phyloP scores from a whole-genome alignment of 176 grass and related monocot species.

The Eremochloa ophiuroides region DNA sequence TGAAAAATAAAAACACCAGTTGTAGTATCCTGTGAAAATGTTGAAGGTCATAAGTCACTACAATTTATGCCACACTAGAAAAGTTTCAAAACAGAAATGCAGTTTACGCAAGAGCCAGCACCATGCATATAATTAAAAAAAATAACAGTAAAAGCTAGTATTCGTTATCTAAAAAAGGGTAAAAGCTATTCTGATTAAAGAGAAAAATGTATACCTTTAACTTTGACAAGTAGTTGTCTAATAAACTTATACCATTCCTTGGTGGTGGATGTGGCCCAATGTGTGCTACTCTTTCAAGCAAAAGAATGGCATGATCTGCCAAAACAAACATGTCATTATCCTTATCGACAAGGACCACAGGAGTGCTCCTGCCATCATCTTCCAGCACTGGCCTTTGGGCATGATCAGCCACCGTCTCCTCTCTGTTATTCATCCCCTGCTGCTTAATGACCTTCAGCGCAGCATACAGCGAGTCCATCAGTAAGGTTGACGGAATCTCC shows the following conservation, averaged over 20 bases:
- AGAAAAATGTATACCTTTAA: conserved; percentile 47
- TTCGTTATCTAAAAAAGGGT: neutral
- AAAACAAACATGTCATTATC: conserved; percentile 61
- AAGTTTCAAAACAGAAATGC: no score
- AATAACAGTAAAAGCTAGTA: no score
- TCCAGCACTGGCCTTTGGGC: neutral
- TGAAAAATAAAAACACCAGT: neutral
- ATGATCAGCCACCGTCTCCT: conserved; percentile 15
- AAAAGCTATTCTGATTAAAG: neutral
- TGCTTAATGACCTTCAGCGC: conserved; percentile 60
- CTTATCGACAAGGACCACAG: conserved; percentile 64
- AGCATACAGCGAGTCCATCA: conserved; percentile 66
- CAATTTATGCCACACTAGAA: neutral
- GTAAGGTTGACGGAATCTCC: no score
- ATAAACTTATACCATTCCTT: conserved; percentile 67
- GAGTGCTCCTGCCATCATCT: conserved; percentile 16
- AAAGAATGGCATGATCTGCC: conserved; percentile 63
- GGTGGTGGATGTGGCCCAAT: conserved; percentile 47
- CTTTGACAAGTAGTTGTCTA: conserved; percentile 52
- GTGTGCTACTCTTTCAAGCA: conserved; percentile 69
- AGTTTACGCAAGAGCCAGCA: no score
- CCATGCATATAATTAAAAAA: neutral
- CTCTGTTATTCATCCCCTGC: conserved; percentile 51
- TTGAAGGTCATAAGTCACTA: neutral
- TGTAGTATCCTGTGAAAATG: neutral